These are phyloP conservation scores for Dipodascus albidus DNA, from an alignment of 805 yeast species.

Conservation along the genomic window DNA sequence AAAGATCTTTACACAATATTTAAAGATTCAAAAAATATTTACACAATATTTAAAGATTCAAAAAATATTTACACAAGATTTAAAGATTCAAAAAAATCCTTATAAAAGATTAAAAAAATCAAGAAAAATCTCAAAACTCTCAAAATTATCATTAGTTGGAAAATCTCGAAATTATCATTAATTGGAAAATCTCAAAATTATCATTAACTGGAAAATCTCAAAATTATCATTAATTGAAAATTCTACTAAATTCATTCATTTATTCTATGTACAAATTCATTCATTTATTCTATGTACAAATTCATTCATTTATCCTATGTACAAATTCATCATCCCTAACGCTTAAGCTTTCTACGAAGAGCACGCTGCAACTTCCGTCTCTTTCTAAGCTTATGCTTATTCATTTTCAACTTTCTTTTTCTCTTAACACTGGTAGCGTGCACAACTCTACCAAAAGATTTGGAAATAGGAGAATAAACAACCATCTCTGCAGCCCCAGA, in stretches of 20 bases:
- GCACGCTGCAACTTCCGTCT: constrained; percentile 85
- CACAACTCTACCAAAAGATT: constrained; percentile 9
- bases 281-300: background rate
- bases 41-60: no score
- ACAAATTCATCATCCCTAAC: constrained; percentile 8
- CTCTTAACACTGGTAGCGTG: constrained; percentile 29
- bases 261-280: background rate
- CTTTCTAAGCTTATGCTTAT: constrained; percentile 93
- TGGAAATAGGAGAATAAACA: constrained; percentile 13
- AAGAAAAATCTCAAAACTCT: no score
- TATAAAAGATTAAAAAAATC: no score
- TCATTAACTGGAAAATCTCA: no score
- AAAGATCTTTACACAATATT: no score
- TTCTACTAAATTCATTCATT: background rate
- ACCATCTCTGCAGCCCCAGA: background rate
- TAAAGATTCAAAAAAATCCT: no score
- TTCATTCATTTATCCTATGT: background rate
- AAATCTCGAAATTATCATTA: no score
- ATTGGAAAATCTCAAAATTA: no score
- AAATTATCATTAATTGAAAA: no score
- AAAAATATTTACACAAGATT: no score
- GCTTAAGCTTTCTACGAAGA: constrained; percentile 25
- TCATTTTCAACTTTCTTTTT: constrained; percentile 84
- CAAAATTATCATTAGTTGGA: no score
- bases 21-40: no score